Conservation (phyloP, 305 asterid genomes). For the Solanum hybrid region DNA sequence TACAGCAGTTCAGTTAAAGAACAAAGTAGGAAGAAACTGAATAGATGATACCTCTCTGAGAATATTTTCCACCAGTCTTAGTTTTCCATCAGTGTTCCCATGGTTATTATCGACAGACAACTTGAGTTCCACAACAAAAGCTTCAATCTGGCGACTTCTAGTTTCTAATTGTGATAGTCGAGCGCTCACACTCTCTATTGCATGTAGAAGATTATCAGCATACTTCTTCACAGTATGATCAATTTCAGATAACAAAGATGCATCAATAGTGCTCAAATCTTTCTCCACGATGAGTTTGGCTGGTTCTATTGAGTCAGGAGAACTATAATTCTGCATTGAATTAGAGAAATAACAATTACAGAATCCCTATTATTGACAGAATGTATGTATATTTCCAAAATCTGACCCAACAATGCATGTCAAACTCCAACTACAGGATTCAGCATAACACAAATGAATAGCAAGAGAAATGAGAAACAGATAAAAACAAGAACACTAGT, state of each 20-base stretch:
- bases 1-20: background rate
- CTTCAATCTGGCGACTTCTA: constrained; percentile 60
- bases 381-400: background rate
- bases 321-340: constrained; percentile 29
- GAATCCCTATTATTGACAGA: background rate
- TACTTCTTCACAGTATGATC: constrained; percentile 70
- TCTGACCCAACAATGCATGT: background rate
- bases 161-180: constrained; percentile 78
- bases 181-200: constrained; percentile 65
- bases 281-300: constrained; percentile 28
- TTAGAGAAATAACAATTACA: background rate
- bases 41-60: constrained; percentile 55
- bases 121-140: constrained; percentile 74
- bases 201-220: constrained; percentile 66
- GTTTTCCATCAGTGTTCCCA: constrained; percentile 63
- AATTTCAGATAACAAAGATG: constrained; percentile 56
- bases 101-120: constrained; percentile 52
- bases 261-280: constrained; percentile 26
- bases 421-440: background rate
- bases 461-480: background rate
- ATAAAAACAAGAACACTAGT: background rate
- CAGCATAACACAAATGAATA: background rate
- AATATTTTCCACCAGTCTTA: constrained; percentile 73
- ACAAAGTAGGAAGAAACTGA: background rate
- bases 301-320: constrained; percentile 24